phyloP scores from a whole-genome alignment of 2,329 filamentous ascomycete genomes.

The Seiridium cupressi region DNA sequence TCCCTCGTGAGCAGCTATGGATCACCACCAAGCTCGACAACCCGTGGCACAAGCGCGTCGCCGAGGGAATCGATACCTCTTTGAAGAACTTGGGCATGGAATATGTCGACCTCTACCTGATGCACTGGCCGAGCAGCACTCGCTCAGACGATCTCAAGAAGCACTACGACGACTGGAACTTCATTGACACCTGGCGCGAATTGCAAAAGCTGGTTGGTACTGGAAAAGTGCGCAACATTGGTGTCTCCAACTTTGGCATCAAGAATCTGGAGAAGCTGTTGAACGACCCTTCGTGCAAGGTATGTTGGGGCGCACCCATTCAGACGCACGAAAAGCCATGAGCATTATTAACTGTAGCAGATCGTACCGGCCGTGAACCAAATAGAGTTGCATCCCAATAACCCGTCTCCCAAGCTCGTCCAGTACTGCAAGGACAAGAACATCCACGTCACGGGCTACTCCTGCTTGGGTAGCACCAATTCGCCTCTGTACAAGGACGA shows the following conservation, averaged over 20 bases:
- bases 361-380: slow-evolving; percentile 72
- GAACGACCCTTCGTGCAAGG: slow-evolving; percentile 62
- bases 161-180: slow-evolving; percentile 76
- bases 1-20: slow-evolving; percentile 66
- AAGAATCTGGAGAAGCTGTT: slow-evolving; percentile 77
- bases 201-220: slow-evolving; percentile 67
- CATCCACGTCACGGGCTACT: slow-evolving; percentile 75
- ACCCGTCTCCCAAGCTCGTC: slow-evolving; percentile 77
- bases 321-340: no score
- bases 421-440: slow-evolving; percentile 70
- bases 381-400: slow-evolving; percentile 77
- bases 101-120: slow-evolving; percentile 70
- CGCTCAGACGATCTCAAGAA: slow-evolving; percentile 63
- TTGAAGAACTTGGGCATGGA: slow-evolving; percentile 60
- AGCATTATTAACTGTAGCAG: slow-evolving; percentile 24
- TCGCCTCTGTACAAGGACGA: slow-evolving; percentile 68
- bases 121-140: slow-evolving; percentile 70
- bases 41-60: slow-evolving; percentile 70
- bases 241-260: slow-evolving; percentile 84
- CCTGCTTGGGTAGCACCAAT: slow-evolving; percentile 69
- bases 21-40: slow-evolving; percentile 83
- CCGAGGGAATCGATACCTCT: slow-evolving; percentile 58
- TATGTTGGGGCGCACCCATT: slow-evolving; percentile 21
- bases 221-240: slow-evolving; percentile 76
- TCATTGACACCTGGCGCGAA: slow-evolving; percentile 74